These are phyloP conservation scores for Aspergillus asperescens DNA, from an alignment of 495 filamentous ascomycete genomes.

Conservation along the genomic window DNA sequence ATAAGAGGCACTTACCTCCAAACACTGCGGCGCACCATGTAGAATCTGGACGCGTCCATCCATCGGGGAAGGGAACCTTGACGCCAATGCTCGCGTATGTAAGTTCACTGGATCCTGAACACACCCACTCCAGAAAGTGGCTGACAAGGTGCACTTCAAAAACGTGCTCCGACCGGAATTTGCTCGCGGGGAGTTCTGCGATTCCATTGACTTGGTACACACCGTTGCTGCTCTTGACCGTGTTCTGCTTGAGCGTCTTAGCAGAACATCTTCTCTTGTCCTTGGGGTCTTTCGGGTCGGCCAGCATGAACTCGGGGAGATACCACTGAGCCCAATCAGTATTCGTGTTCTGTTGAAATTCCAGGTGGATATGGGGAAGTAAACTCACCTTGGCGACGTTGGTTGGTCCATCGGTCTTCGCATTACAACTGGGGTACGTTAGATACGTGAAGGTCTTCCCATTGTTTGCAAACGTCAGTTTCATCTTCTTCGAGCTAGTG, in stretches of 20 bases:
- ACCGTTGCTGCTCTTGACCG: background rate
- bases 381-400: background rate
- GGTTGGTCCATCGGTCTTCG: background rate
- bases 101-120: background rate
- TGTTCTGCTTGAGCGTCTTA: background rate
- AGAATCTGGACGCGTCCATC: conserved; percentile 5
- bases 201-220: background rate
- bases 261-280: background rate
- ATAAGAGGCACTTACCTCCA: too few relatives aligned
- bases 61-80: background rate
- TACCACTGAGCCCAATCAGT: background rate
- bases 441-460: background rate
- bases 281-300: background rate
- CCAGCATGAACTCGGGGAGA: conserved; percentile 4
- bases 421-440: conserved; percentile 1
- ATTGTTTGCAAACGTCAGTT: background rate
- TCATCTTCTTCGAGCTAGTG: background rate
- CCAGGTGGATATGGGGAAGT: too few relatives aligned
- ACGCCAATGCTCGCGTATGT: background rate
- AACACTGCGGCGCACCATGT: conserved; percentile 11
- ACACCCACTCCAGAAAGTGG: conserved; percentile 7
- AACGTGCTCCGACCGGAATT: conserved; percentile 4
- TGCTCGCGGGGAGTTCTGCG: background rate
- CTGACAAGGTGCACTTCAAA: conserved; percentile 4
- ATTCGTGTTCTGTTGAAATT: too few relatives aligned